A percentile compares a stretch with the other conserved stretches of the same genome.
Evolutionary conservation across 768 basidiomycete species (phyloP).

Genomic region (Tulasnella sp.): DNA sequence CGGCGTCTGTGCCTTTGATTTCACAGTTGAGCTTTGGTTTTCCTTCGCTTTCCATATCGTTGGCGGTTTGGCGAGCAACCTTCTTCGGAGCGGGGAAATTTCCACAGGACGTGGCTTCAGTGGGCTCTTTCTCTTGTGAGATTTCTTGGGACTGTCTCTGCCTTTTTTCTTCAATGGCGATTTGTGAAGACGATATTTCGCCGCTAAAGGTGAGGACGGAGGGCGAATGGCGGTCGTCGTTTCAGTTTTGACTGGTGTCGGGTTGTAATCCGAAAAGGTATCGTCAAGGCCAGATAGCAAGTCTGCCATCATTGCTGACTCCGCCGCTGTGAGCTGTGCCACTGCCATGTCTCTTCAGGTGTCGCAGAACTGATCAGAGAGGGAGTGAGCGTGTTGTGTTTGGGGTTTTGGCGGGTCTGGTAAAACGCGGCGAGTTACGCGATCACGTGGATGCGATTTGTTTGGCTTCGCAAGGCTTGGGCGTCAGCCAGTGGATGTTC

Average conservation of each 20-base stretch:
- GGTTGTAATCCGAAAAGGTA: constrained; percentile 35
- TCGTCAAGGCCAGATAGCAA: constrained; percentile 46
- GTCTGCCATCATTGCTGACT: constrained; percentile 46
- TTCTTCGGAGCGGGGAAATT: not conserved
- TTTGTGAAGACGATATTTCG: not conserved
- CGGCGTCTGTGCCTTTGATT: not conserved
- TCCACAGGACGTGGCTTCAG: not conserved
- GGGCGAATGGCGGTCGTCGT: not conserved
- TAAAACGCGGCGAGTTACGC: not conserved
- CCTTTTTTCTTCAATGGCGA: not conserved
- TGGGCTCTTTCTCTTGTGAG: constrained; percentile 5
- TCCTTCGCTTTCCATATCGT: not conserved
- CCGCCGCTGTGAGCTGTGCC: constrained; percentile 32
- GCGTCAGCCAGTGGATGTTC: too few species aligned
- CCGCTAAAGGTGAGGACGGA: not conserved
- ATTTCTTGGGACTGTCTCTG: not conserved
- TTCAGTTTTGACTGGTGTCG: constrained; percentile 24
- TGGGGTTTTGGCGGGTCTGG: not conserved
- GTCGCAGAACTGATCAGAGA: not conserved
- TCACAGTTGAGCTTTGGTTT: not conserved
- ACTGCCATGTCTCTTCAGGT: not conserved
- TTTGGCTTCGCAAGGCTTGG: too few species aligned
- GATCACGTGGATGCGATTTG: too few species aligned
- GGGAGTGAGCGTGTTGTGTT: not conserved
- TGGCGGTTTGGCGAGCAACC: not conserved